Conservation (phyloP, 2,329 filamentous ascomycete genomes). For the Aureobasidium sp. region DNA sequence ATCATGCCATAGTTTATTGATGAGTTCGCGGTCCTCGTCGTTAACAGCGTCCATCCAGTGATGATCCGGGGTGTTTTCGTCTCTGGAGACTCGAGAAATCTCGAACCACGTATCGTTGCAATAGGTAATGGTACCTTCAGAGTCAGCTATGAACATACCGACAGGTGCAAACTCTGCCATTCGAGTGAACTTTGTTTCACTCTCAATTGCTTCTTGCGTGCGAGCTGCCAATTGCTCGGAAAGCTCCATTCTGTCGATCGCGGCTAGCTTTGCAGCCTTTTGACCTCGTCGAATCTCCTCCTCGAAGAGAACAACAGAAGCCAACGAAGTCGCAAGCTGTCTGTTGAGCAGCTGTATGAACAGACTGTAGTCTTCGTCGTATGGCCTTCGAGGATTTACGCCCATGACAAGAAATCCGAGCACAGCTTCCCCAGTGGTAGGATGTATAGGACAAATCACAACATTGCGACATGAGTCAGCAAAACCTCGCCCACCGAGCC, state of each 20-base stretch:
- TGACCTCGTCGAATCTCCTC: conserved; percentile 73
- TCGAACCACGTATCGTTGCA: conserved; percentile 71
- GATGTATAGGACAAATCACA: conserved; percentile 72
- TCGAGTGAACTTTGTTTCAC: conserved; percentile 71
- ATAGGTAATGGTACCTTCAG: conserved; percentile 63
- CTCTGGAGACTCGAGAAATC: conserved; percentile 49
- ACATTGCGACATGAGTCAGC: conserved; percentile 63
- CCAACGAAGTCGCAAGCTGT: conserved; percentile 71
- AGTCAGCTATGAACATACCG: conserved; percentile 77
- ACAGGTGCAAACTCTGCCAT: conserved; percentile 82
- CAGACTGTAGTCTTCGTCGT: conserved; percentile 71
- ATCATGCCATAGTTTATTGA: conserved; percentile 56
- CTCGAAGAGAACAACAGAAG: conserved; percentile 75
- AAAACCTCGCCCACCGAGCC: conserved; percentile 63
- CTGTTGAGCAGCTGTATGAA: conserved; percentile 69
- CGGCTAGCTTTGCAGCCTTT: conserved; percentile 65
- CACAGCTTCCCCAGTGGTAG: conserved; percentile 65
- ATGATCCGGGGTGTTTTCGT: conserved; percentile 25
- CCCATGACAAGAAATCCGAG: conserved; percentile 75
- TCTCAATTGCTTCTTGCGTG: conserved; percentile 50
- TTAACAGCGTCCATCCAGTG: conserved; percentile 66
- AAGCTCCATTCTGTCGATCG: conserved; percentile 68
- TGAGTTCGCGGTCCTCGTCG: conserved; percentile 54
- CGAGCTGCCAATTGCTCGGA: conserved; percentile 64
- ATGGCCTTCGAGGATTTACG: conserved; percentile 69